These are phyloP conservation scores for Thalassiosira mediterranea DNA, from an alignment of 352 stramenopile species.

Conservation along the genomic window DNA sequence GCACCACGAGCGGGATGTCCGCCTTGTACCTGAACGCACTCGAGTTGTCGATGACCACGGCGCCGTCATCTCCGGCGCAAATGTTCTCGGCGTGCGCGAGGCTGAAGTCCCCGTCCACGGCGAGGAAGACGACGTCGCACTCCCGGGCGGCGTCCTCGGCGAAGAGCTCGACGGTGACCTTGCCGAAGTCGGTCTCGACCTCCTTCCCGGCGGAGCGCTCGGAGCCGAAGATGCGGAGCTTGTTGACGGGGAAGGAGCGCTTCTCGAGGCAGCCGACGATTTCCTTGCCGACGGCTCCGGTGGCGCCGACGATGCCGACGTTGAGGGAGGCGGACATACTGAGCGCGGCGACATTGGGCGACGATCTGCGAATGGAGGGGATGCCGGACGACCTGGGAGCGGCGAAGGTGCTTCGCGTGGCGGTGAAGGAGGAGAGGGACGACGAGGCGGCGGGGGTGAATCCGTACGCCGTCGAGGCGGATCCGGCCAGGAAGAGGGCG, in stretches of 20 bases:
- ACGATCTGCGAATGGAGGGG: not conserved
- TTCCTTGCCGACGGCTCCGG: conserved; percentile 96
- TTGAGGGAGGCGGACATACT: conserved; percentile 41
- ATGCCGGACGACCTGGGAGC: conserved; percentile 1
- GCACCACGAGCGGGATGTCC: conserved; percentile 92
- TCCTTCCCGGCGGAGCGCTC: conserved; percentile 91
- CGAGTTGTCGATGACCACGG: conserved; percentile 98
- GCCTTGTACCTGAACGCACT: conserved; percentile 94
- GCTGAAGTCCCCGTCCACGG: conserved; percentile 96
- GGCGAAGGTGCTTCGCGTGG: not conserved
- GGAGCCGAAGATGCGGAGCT: conserved; percentile 95
- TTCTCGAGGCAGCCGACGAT: conserved; percentile 92
- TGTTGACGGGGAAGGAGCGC: conserved; percentile 88
- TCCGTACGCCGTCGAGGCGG: conserved; percentile 27
- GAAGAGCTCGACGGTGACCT: conserved; percentile 95
- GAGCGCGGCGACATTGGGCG: conserved; percentile 3
- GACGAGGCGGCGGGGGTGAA: conserved; percentile 37
- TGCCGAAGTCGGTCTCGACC: conserved; percentile 89
- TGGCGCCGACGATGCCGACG: conserved; percentile 82
- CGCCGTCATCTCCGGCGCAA: conserved; percentile 84
- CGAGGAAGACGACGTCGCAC: conserved; percentile 97
- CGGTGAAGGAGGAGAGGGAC: conserved; percentile 12
- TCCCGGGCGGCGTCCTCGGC: conserved; percentile 89
- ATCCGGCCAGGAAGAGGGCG: conserved; percentile 30
- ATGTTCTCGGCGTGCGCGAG: conserved; percentile 94